Evolutionary conservation across 2,329 filamentous ascomycete genomes (phyloP).

Genomic region (Fusarium kyushuense): DNA sequence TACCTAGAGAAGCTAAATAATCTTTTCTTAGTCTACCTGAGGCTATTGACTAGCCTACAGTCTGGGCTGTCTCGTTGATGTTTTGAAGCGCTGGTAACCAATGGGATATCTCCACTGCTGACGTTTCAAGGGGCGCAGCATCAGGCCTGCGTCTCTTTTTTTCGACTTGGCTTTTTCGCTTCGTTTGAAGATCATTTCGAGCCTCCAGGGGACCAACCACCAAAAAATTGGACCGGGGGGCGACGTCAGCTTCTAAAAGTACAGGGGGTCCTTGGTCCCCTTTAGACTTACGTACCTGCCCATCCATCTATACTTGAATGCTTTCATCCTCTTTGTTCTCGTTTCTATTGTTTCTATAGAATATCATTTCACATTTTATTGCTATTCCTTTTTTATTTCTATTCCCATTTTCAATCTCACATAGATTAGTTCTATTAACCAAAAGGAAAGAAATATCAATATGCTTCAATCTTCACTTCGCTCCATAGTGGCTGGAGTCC

Average conservation of each 20-base stretch:
- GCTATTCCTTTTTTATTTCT: neutral
- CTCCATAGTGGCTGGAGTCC: slow-evolving; percentile 35
- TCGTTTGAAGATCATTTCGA: slow-evolving; percentile 31
- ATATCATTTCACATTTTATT: neutral
- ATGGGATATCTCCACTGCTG: slow-evolving; percentile 41
- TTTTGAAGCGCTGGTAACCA: slow-evolving; percentile 29
- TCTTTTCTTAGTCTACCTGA: slow-evolving; percentile 13
- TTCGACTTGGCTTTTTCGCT: slow-evolving; percentile 24
- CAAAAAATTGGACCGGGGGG: slow-evolving; percentile 39
- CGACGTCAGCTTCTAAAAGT: slow-evolving; percentile 45
- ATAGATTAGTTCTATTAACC: neutral
- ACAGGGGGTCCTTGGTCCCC: slow-evolving; percentile 24
- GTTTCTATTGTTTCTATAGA: slow-evolving; percentile 12
- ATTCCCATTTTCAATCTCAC: neutral
- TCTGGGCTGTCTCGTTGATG: slow-evolving; percentile 32
- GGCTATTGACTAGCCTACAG: slow-evolving; percentile 6
- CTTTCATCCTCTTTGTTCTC: slow-evolving; percentile 19
- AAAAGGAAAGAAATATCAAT: neutral
- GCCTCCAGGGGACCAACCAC: slow-evolving; percentile 12
- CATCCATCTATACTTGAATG: slow-evolving; percentile 4
- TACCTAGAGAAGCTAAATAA: neutral
- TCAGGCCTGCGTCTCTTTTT: slow-evolving; percentile 14
- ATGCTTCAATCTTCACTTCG: slow-evolving; percentile 45
- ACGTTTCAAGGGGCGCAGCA: slow-evolving; percentile 48
- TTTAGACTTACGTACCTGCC: slow-evolving; percentile 19